Base-by-base conservation (phyloP, 257 asterid species). In the Nyctanthes arbortristis region DNA sequence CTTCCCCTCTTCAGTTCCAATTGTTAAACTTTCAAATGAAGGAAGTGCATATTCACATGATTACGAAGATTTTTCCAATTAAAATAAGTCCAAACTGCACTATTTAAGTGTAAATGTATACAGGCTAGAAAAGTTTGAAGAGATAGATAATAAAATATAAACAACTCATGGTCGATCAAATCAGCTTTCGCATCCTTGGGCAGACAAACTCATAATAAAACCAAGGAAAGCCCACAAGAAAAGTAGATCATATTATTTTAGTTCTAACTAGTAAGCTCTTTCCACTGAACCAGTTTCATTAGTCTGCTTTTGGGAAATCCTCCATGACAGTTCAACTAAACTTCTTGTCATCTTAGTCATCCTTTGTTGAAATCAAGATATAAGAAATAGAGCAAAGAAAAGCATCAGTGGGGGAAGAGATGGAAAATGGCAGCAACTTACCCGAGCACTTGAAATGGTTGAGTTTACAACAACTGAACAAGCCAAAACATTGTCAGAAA, bases 401-500 rank as follows among this genome's bases (percentile, higher is more conserved):
- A 58, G 47, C 27, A 39, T 31, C 31, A 27, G 52, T 9, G 29
- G n/a, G 54, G 54, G 24, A 43, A 43, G 61, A 39, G 67, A 70
- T 63, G 59, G 54, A 43, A 43, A 63, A 10, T 14, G 43, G 24
- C 33, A 69, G 66, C 56, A 63, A 71, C 90, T 71, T 79, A 93
- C 99, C 83, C 37, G 70, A 54, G 96, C 82, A 68, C 85, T 75
- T 74, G 96, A 86, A 77, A 89, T 68, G 16, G 97, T 87, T 67
- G 99, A 84, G 84, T 91, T 91, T 61, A 93, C 95, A 76, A 93
- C 97, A 80, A 89, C 97, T 6, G 96, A 84, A 84, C 89, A 89
- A 70, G 99, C 96, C 87, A 93, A 73, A 73, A 93, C 74, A 73
- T 91, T 93, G 84, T 93, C 96, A 33, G 99, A 93, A 82, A 93